Evolutionary conservation across 108 stramenopile species (phyloP).

Genomic region (Asterionellopsis glacialis): DNA sequence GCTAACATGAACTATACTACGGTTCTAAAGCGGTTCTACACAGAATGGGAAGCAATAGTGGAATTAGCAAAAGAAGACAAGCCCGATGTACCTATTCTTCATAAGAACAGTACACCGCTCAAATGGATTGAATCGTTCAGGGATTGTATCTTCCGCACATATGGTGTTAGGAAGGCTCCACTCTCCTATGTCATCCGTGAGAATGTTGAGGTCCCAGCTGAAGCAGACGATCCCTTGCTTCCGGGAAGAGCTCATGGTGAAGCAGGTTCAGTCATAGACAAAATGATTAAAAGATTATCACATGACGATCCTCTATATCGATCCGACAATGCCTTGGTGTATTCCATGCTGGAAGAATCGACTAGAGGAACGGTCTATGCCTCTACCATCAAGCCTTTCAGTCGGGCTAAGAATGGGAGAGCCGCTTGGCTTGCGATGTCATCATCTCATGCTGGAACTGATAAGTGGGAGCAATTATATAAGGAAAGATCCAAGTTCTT

Average conservation of each 20-base stretch:
- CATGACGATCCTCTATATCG: conserved; percentile 11
- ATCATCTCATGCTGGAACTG: conserved; percentile 16
- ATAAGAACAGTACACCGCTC: background rate
- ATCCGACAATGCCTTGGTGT: conserved; percentile 18
- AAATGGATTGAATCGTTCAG: conserved; percentile 13
- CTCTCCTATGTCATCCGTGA: conserved; percentile 14
- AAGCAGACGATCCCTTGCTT: background rate
- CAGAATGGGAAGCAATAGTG: conserved; percentile 4
- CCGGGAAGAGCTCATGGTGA: conserved; percentile 1
- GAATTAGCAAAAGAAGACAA: background rate
- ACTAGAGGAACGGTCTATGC: conserved; percentile 10
- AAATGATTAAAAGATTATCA: conserved; percentile 15
- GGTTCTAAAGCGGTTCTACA: conserved; percentile 7
- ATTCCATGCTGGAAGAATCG: conserved; percentile 12
- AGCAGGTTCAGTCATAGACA: conserved; percentile 6
- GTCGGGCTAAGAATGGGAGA: conserved; percentile 15
- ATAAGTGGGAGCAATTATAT: conserved; percentile 18
- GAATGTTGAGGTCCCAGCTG: background rate
- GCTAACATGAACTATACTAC: conserved; percentile 7
- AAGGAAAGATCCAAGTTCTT: conserved; percentile 2
- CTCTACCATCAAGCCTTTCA: conserved; percentile 8
- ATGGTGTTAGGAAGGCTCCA: conserved; percentile 3
- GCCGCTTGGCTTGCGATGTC: conserved; percentile 23
- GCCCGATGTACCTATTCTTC: conserved; percentile 1
- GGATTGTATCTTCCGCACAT: background rate